Conservation (phyloP, 1,139 yeast genomes). For the Casaregolazyma suthepensis region DNA sequence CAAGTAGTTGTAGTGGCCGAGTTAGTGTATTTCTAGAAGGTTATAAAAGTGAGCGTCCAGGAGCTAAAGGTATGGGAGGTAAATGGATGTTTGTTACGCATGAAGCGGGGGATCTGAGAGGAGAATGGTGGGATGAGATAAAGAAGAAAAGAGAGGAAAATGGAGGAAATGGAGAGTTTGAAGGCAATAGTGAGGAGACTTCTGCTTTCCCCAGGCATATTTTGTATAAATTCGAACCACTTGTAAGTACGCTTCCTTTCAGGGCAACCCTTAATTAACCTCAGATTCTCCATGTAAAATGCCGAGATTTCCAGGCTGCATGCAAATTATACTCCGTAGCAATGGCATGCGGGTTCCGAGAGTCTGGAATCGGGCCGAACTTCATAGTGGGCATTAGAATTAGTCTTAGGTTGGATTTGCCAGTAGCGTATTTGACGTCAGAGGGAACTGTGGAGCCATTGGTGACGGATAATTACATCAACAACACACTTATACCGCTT, state of each 20-base stretch:
- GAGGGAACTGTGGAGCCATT: constrained; percentile 34
- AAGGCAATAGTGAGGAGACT: constrained; percentile 1
- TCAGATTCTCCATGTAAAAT: constrained; percentile 67
- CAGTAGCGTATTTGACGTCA: constrained; percentile 49
- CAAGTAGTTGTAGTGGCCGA: constrained; percentile 85
- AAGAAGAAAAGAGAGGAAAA: constrained; percentile 5
- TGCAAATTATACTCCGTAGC: constrained; percentile 59
- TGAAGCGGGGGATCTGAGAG: constrained; percentile 42
- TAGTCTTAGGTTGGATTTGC: constrained; percentile 64
- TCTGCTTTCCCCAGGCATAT: constrained; percentile 43
- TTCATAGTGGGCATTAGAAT: constrained; percentile 73
- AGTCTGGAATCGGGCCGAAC: constrained; percentile 77
- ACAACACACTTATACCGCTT: constrained; percentile 36
- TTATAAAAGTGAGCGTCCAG: constrained; percentile 40
- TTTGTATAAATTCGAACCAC: constrained; percentile 74
- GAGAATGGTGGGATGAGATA: constrained; percentile 43
- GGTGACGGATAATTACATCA: constrained; percentile 47
- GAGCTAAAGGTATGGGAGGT: constrained; percentile 85
- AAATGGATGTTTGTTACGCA: constrained; percentile 82
- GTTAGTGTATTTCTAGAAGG: constrained; percentile 80
- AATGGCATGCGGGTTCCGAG: constrained; percentile 81
- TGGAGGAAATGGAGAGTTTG: neutral
- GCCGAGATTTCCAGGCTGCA: constrained; percentile 57
- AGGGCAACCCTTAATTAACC: neutral
- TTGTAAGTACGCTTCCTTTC: constrained; percentile 26